These are phyloP conservation scores for Vicia villosa DNA, from an alignment of 306 rosid genomes.

Conservation along the genomic window DNA sequence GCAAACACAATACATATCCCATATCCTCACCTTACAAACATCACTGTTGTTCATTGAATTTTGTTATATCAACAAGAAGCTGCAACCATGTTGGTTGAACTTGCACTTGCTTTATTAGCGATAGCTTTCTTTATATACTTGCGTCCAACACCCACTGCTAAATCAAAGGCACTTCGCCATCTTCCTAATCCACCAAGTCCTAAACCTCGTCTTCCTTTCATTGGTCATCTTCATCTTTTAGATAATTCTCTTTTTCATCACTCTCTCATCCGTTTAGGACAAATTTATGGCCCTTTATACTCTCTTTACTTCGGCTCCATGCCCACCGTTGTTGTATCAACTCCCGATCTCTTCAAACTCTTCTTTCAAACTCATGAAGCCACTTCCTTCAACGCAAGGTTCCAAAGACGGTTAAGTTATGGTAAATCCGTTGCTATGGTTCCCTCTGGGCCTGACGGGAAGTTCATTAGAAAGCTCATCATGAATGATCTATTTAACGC, in stretches of 20 bases:
- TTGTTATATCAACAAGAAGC: background rate
- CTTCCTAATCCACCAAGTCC: constrained; percentile 57
- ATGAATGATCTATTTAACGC: constrained; percentile 43
- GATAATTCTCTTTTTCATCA: constrained; percentile 41
- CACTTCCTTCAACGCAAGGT: constrained; percentile 36
- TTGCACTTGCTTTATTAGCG: background rate
- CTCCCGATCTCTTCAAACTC: constrained; percentile 45
- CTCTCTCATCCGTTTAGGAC: constrained; percentile 39
- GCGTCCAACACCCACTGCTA: constrained; percentile 32
- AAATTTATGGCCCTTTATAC: constrained; percentile 42
- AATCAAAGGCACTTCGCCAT: constrained; percentile 37
- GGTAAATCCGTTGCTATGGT: constrained; percentile 45
- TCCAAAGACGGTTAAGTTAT: constrained; percentile 35
- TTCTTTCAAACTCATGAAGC: constrained; percentile 51
- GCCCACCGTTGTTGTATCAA: constrained; percentile 42
- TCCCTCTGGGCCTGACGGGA: constrained; percentile 54
- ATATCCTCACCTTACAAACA: no score
- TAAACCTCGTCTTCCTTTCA: constrained; percentile 41
- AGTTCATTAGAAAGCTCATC: constrained; percentile 47
- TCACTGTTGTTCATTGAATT: no score
- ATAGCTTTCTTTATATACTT: constrained; percentile 32
- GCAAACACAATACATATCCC: no score
- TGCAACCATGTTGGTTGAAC: constrained; percentile 35
- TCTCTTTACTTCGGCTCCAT: constrained; percentile 53
- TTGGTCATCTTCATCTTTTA: constrained; percentile 45